phyloP scores from a whole-genome alignment of 2,329 filamentous ascomycete genomes.

The Alternaria rosae region DNA sequence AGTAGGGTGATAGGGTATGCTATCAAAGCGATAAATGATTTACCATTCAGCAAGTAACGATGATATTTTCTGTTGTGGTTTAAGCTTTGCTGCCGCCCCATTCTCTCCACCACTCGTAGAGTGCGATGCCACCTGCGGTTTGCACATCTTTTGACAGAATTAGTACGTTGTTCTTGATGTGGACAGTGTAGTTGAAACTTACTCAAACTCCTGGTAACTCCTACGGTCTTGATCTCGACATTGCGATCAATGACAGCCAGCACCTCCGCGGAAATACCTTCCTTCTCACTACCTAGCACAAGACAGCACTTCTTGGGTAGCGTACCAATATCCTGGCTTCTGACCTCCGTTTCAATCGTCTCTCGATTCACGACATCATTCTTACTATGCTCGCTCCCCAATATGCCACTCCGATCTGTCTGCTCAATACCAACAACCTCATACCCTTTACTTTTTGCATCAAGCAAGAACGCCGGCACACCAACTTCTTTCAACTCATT shows the following conservation, averaged over 20 bases:
- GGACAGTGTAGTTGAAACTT: background rate
- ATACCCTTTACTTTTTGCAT: conserved; percentile 56
- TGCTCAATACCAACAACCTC: conserved; percentile 63
- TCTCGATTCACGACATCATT: background rate
- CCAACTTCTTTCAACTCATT: conserved; percentile 41
- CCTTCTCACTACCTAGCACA: conserved; percentile 60
- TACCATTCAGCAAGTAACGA: too few relatives aligned
- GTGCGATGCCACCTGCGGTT: conserved; percentile 60
- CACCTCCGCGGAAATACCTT: conserved; percentile 58
- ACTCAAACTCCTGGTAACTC: conserved; percentile 61
- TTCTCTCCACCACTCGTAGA: conserved; percentile 61
- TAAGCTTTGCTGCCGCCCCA: conserved; percentile 31
- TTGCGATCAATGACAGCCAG: conserved; percentile 59
- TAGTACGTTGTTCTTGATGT: background rate
- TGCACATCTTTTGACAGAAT: conserved; percentile 53
- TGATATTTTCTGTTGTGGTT: too few relatives aligned
- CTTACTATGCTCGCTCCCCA: conserved; percentile 44
- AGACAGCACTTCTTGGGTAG: conserved; percentile 53
- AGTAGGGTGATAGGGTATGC: background rate
- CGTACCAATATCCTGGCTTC: conserved; percentile 24
- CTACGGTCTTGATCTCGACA: conserved; percentile 61
- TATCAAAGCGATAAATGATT: background rate
- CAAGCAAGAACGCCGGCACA: conserved; percentile 50
- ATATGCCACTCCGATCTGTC: conserved; percentile 58
- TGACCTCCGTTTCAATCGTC: background rate